Percentiles rank a stretch among this genome's conserved stretches.
Conservation (phyloP, 371 early-diverging fungal genomes). For the Capniomyces stellatus region DNA sequence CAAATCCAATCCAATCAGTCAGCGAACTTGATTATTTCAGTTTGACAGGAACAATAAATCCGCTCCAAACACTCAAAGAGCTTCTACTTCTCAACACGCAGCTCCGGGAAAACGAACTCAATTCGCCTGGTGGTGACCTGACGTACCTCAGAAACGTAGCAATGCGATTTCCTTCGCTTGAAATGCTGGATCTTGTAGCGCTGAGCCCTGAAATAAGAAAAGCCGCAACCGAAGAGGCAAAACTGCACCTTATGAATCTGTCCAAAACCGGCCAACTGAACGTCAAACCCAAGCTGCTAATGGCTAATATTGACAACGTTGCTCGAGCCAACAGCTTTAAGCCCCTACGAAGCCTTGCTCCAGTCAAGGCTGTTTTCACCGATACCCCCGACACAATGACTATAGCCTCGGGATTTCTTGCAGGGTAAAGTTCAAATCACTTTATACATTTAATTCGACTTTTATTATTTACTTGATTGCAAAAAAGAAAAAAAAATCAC, state of each 20-base stretch:
- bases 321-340: background rate
- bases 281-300: slow-evolving; percentile 7
- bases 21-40: slow-evolving; percentile 21
- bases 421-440: too few relatives aligned
- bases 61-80: slow-evolving; percentile 12
- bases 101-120: slow-evolving; percentile 9
- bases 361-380: background rate
- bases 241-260: too few relatives aligned
- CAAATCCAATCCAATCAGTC: slow-evolving; percentile 12
- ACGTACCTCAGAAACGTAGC: slow-evolving; percentile 16
- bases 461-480: too few relatives aligned
- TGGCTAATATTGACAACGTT: background rate
- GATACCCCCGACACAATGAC: slow-evolving; percentile 6
- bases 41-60: slow-evolving; percentile 14
- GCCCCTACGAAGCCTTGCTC: background rate
- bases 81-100: slow-evolving; percentile 18
- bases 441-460: too few relatives aligned
- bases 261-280: too few relatives aligned
- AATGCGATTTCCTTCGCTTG: slow-evolving; percentile 19
- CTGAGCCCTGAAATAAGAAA: background rate
- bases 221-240: slow-evolving; percentile 11
- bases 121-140: slow-evolving; percentile 11
- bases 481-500: too few relatives aligned
- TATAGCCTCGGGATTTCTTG: slow-evolving; percentile 11
- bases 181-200: slow-evolving; percentile 13